Percentiles rank a stretch among this genome's conserved stretches.
Evolutionary conservation across 257 asterid genomes (phyloP).

Genomic region (Linaria vulgaris): DNA sequence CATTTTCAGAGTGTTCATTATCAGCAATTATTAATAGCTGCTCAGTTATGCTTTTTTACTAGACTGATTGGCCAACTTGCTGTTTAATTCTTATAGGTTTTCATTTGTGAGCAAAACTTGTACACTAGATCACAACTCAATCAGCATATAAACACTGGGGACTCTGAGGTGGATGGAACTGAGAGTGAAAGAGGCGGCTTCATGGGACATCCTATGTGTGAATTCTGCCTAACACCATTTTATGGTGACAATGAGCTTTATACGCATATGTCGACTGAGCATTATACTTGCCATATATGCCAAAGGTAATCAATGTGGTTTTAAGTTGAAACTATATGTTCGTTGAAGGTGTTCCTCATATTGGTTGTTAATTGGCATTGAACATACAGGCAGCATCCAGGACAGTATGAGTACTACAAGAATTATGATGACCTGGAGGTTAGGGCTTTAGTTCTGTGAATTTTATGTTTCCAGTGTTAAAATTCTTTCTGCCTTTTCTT

Average conservation of each 20-base stretch:
- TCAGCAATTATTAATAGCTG: neutral
- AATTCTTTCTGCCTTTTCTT: too few species aligned
- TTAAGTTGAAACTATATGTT: constrained; percentile 1
- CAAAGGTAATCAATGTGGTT: constrained; percentile 55
- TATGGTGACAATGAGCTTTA: constrained; percentile 93
- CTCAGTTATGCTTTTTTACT: neutral
- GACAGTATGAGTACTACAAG: constrained; percentile 86
- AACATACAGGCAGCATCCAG: constrained; percentile 88
- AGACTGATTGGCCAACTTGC: constrained; percentile 25
- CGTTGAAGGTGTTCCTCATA: too few species aligned
- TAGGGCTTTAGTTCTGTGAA: constrained; percentile 19
- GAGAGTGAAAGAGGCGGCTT: constrained; percentile 99
- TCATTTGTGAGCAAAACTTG: constrained; percentile 93
- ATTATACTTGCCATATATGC: constrained; percentile 92
- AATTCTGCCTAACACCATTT: constrained; percentile 81
- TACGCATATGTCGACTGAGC: constrained; percentile 93
- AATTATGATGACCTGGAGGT: constrained; percentile 95
- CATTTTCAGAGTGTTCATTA: neutral
- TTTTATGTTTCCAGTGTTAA: constrained; percentile 1
- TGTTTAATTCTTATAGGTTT: constrained; percentile 51
- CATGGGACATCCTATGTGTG: constrained; percentile 89
- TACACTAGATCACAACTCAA: constrained; percentile 80
- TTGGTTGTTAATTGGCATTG: neutral
- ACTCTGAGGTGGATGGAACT: constrained; percentile 96
- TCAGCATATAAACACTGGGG: constrained; percentile 80